Evolutionary conservation across 148 eudicot species (phyloP).

Genomic region (Linanthus parryae): DNA sequence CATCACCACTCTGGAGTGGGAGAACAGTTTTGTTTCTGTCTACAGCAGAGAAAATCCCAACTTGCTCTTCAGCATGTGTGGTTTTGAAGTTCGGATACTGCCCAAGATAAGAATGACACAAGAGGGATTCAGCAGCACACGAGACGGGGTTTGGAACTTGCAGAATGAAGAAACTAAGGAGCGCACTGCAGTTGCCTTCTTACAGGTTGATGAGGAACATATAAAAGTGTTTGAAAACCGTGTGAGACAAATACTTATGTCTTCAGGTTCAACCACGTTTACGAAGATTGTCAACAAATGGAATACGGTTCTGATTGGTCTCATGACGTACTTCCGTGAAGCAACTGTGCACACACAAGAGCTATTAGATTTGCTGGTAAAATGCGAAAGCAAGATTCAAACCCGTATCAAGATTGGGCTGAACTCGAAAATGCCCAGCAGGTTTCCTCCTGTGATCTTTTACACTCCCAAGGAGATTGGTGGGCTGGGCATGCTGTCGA

Average conservation of each 20-base stretch:
- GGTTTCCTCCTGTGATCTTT: conserved; percentile 95
- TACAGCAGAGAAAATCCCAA: conserved; percentile 96
- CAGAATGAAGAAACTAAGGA: conserved; percentile 97
- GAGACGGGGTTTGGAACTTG: conserved; percentile 93
- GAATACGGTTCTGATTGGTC: conserved; percentile 86
- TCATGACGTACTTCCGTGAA: conserved; percentile 98
- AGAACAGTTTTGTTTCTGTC: conserved; percentile 90
- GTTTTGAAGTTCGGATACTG: conserved; percentile 88
- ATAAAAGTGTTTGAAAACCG: conserved; percentile 95
- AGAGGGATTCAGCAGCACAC: conserved; percentile 91
- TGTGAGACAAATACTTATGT: conserved; percentile 94
- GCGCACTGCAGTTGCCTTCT: conserved; percentile 90
- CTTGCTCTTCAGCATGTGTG: conserved; percentile 93
- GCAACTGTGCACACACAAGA: conserved; percentile 98
- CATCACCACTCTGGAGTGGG: conserved; percentile 94
- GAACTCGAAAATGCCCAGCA: conserved; percentile 98
- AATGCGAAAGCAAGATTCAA: conserved; percentile 95
- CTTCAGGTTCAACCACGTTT: conserved; percentile 93
- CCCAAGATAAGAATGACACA: conserved; percentile 94
- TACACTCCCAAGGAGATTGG: conserved; percentile 98
- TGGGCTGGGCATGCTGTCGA: conserved; percentile 93
- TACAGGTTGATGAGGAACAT: conserved; percentile 92
- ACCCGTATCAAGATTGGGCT: conserved; percentile 96
- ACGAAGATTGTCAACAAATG: conserved; percentile 94
- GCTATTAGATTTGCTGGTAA: conserved; percentile 79